A percentile compares a stretch with the other conserved stretches of the same genome.
Evolutionary conservation across 257 asterid genomes (phyloP).

Genomic region (Cordia subcordata): DNA sequence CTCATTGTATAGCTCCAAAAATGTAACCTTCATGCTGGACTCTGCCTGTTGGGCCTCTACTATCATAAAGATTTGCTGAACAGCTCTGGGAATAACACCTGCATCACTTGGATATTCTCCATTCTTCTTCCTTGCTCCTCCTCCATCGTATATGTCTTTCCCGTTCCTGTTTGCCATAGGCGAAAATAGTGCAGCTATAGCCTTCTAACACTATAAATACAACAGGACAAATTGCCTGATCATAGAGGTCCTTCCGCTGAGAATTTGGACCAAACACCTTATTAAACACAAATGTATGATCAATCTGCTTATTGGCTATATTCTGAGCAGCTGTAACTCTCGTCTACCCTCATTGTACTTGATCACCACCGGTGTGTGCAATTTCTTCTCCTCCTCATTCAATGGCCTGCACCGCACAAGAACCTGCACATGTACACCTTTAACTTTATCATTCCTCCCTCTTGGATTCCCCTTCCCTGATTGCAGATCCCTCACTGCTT

Average conservation of each 20-base stretch:
- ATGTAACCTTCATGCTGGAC: constrained; percentile 92
- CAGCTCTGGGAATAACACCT: constrained; percentile 99
- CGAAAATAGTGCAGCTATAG: constrained; percentile 94
- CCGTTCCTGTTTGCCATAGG: constrained; percentile 99
- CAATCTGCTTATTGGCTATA: constrained; percentile 85
- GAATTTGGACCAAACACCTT: constrained; percentile 94
- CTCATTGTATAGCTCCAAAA: constrained; percentile 90
- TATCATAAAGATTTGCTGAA: constrained; percentile 81
- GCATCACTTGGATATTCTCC: constrained; percentile 98
- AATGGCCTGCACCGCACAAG: constrained; percentile 93
- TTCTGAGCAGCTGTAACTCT: constrained; percentile 74
- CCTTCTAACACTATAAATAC: constrained; percentile 97
- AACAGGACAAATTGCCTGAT: constrained; percentile 79
- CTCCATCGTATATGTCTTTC: constrained; percentile 98
- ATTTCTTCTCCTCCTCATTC: constrained; percentile 65
- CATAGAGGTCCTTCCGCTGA: constrained; percentile 85
- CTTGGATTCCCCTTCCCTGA: constrained; percentile 71
- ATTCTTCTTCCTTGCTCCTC: constrained; percentile 95
- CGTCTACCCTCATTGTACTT: constrained; percentile 67
- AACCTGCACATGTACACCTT: constrained; percentile 97
- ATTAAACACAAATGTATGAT: constrained; percentile 69
- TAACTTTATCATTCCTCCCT: constrained; percentile 74
- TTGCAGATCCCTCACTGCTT: constrained; percentile 77
- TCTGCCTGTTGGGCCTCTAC: constrained; percentile 91
- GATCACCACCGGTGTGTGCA: constrained; percentile 61